phyloP scores from a whole-genome alignment of 805 yeast species.

The Metschnikowia peoriensis region DNA sequence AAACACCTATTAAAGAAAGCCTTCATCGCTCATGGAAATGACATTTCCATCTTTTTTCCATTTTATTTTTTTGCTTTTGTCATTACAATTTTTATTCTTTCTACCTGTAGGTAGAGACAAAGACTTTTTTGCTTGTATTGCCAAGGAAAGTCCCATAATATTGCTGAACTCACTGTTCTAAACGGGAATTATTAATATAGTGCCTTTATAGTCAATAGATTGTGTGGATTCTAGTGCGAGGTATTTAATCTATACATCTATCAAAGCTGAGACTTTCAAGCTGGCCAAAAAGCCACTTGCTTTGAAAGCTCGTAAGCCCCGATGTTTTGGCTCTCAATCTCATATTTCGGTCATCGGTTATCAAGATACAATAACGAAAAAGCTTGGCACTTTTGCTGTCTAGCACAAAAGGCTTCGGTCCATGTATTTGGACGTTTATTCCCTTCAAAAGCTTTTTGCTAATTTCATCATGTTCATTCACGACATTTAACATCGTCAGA shows the following conservation, averaged over 20 bases:
- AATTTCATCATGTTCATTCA: slow-evolving; percentile 41
- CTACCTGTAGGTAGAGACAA: too few relatives aligned
- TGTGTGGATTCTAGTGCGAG: neutral
- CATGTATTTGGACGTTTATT: slow-evolving; percentile 16
- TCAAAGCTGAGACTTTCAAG: slow-evolving; percentile 47
- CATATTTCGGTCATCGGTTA: slow-evolving; percentile 76
- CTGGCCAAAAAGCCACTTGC: slow-evolving; percentile 58
- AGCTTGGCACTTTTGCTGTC: slow-evolving; percentile 39
- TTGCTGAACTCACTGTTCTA: too few relatives aligned
- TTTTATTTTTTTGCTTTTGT: neutral
- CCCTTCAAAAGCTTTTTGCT: slow-evolving; percentile 43
- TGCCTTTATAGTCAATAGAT: neutral
- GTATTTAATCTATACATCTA: slow-evolving; percentile 45
- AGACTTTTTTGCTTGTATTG: too few relatives aligned
- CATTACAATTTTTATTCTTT: neutral
- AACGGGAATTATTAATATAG: too few relatives aligned
- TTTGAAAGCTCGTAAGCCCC: slow-evolving; percentile 54
- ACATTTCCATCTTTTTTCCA: neutral
- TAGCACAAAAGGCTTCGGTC: slow-evolving; percentile 19
- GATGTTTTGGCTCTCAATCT: slow-evolving; percentile 58
- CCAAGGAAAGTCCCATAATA: too few relatives aligned
- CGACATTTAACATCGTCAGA: slow-evolving; percentile 59
- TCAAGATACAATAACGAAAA: slow-evolving; percentile 58
- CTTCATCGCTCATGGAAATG: too few relatives aligned
- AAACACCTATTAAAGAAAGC: too few relatives aligned